These are phyloP conservation scores for Aspergillus intermedius DNA, from an alignment of 2,329 filamentous ascomycete species.

Conservation along the genomic window DNA sequence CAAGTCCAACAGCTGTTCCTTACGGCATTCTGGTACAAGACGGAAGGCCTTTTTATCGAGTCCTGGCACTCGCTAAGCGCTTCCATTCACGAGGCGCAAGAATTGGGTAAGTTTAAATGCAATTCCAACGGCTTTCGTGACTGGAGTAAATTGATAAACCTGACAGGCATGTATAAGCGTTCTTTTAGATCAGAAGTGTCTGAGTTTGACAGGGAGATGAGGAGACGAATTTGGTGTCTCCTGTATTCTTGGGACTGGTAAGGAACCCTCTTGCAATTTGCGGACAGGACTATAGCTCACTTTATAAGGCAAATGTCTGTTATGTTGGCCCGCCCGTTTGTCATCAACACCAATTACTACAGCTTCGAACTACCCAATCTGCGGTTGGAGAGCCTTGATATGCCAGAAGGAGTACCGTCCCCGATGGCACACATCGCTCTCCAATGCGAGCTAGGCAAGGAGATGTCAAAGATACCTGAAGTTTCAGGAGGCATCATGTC, in stretches of 20 bases:
- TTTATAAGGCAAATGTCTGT: slow-evolving; percentile 35
- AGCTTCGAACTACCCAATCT: slow-evolving; percentile 37
- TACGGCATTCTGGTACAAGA: slow-evolving; percentile 43
- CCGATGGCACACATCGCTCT: slow-evolving; percentile 40
- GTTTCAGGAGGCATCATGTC: slow-evolving; percentile 8
- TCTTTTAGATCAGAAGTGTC: slow-evolving; percentile 27
- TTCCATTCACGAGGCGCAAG: slow-evolving; percentile 44
- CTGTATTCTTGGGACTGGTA: slow-evolving; percentile 47
- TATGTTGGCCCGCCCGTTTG: slow-evolving; percentile 39
- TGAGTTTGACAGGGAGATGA: slow-evolving; percentile 45
- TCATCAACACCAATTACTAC: slow-evolving; percentile 38
- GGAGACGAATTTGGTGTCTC: slow-evolving; percentile 42
- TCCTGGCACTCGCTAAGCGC: slow-evolving; percentile 43
- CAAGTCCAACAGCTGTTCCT: slow-evolving; percentile 48
- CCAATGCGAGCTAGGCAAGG: slow-evolving; percentile 33
- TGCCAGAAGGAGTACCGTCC: slow-evolving; percentile 33
- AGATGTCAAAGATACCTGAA: slow-evolving; percentile 18
- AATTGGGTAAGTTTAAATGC: slow-evolving; percentile 32
- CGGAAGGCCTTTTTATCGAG: slow-evolving; percentile 42
- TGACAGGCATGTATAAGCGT: slow-evolving; percentile 32
- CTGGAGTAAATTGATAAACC: not conserved
- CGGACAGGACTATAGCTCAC: not conserved
- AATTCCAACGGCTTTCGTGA: not conserved
- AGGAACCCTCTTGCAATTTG: slow-evolving; percentile 6
- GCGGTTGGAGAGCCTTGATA: slow-evolving; percentile 25